phyloP scores from a whole-genome alignment of 108 stramenopile species.

The Nitzschia putrida region DNA sequence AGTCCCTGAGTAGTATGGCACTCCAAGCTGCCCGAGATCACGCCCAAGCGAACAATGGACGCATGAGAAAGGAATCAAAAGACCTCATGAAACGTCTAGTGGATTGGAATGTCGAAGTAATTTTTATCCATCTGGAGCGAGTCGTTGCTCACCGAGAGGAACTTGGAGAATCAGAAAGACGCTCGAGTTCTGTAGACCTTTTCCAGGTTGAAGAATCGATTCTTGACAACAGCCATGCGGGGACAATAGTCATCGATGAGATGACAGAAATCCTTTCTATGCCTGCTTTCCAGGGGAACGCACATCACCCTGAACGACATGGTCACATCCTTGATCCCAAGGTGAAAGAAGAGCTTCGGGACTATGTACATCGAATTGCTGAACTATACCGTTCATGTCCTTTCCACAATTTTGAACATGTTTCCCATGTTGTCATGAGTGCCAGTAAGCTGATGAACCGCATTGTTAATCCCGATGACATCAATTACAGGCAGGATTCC shows the following conservation, averaged over 20 bases:
- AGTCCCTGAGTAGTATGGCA: neutral
- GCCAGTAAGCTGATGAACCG: conserved; percentile 49
- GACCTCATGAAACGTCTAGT: neutral
- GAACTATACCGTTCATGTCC: conserved; percentile 36
- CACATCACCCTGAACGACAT: conserved; percentile 8
- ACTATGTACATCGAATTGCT: conserved; percentile 30
- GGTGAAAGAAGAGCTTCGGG: conserved; percentile 21
- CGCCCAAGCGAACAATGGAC: neutral
- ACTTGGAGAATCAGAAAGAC: neutral
- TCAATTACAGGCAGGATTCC: conserved; percentile 3
- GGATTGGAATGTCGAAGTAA: conserved; percentile 43
- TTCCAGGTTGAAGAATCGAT: neutral
- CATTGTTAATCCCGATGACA: conserved; percentile 16
- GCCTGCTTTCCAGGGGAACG: conserved; percentile 1
- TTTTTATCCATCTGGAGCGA: conserved; percentile 19
- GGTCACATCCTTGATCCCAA: neutral
- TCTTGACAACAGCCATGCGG: neutral
- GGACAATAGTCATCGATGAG: conserved; percentile 27
- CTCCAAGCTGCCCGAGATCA: neutral
- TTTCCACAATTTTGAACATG: conserved; percentile 64
- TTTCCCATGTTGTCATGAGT: conserved; percentile 48
- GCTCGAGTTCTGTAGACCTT: neutral
- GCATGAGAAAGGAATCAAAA: neutral
- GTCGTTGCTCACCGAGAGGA: conserved; percentile 23
- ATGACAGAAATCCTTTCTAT: conserved; percentile 36